A percentile compares a stretch with the other conserved stretches of the same genome.
Evolutionary conservation across 164 flowering plant genomes (phyloP).

Genomic region (Brasenia schreberi): DNA sequence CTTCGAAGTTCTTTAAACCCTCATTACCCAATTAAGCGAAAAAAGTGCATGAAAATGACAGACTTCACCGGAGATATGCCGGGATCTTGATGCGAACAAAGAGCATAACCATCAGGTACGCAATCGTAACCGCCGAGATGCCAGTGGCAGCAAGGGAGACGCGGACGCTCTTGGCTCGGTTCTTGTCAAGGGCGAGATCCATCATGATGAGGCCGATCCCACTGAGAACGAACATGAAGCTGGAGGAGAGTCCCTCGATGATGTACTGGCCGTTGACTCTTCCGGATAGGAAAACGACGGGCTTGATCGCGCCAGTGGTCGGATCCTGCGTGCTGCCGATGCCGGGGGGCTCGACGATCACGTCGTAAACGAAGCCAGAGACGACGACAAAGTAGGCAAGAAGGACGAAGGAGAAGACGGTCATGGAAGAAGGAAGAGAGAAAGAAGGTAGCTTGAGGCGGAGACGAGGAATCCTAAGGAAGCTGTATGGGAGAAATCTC

Average conservation of each 20-base stretch:
- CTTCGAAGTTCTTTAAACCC: not conserved
- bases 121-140: constrained; percentile 42
- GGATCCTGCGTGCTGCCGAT: constrained; percentile 89
- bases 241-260: constrained; percentile 90
- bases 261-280: constrained; percentile 98
- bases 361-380: constrained; percentile 93
- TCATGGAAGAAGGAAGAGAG: constrained; percentile 71
- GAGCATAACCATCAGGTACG: constrained; percentile 92
- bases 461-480: constrained; percentile 78
- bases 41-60: not conserved
- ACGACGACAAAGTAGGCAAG: constrained; percentile 92
- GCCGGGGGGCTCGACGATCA: constrained; percentile 97
- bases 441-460: constrained; percentile 86
- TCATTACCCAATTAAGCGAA: not conserved
- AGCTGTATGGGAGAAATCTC: constrained; percentile 45
- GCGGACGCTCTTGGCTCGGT: constrained; percentile 56
- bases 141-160: constrained; percentile 63
- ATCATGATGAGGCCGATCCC: constrained; percentile 73
- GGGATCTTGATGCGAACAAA: constrained; percentile 94
- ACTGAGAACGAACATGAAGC: constrained; percentile 97
- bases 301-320: constrained; percentile 62
- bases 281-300: constrained; percentile 83
- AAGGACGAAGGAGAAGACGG: constrained; percentile 66
- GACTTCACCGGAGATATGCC: constrained; percentile 40
- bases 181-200: constrained; percentile 70